Evolutionary conservation across 768 basidiomycete species (phyloP).

Genomic region (Russula ochroleuca): DNA sequence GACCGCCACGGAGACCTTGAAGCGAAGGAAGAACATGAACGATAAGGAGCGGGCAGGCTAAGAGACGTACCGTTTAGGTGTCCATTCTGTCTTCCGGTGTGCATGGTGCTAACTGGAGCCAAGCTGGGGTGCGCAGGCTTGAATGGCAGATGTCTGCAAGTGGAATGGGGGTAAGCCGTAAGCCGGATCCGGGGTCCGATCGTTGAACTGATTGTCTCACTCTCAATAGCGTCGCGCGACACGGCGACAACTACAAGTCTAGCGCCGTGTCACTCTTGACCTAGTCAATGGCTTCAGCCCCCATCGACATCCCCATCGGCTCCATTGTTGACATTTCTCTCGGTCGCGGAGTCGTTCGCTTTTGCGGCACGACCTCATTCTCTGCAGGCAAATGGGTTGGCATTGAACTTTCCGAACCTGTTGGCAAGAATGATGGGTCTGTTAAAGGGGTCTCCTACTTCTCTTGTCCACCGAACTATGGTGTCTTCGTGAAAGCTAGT

Average conservation of each 20-base stretch:
- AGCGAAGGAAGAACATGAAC: neutral
- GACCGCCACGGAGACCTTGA: conserved; percentile 25
- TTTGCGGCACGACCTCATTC: conserved; percentile 79
- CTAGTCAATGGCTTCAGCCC: conserved; percentile 26
- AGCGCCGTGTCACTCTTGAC: no score
- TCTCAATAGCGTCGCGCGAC: no score
- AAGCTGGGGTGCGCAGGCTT: neutral
- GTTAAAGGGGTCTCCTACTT: conserved; percentile 82
- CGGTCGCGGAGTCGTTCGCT: conserved; percentile 82
- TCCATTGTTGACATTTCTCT: conserved; percentile 75
- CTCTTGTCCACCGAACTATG: conserved; percentile 65
- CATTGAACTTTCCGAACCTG: conserved; percentile 75
- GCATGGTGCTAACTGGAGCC: conserved; percentile 3
- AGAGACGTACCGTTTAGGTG: conserved; percentile 16
- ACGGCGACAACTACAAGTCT: neutral
- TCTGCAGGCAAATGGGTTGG: conserved; percentile 93
- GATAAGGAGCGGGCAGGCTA: neutral
- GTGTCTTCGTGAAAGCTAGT: conserved; percentile 85
- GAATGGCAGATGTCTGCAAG: neutral
- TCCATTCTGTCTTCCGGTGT: conserved; percentile 19
- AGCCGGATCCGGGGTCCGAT: conserved; percentile 5
- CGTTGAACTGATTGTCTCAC: neutral
- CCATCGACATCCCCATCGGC: conserved; percentile 50
- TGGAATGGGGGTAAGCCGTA: neutral
- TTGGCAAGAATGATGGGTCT: conserved; percentile 94